Percentiles rank a stretch among this genome's conserved stretches.
phyloP scores from a whole-genome alignment of 176 grass and related monocot species.

The Musa schizocarpa region DNA sequence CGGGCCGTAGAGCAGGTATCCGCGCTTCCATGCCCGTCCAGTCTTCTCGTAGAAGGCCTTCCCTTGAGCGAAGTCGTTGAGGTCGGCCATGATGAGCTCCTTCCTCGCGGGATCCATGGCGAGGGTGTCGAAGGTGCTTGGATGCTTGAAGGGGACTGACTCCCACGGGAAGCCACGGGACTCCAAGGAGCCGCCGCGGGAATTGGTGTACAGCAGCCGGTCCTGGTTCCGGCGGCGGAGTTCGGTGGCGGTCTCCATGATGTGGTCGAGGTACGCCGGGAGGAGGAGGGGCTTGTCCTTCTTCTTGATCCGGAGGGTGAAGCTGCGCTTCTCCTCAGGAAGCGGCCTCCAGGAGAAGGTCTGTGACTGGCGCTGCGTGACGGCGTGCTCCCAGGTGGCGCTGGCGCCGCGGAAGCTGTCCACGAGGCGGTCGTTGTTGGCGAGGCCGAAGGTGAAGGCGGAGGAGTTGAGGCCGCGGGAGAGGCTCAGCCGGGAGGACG shows the following conservation, averaged over 20 bases:
- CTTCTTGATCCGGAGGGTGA: conserved; percentile 66
- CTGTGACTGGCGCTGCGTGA: conserved; percentile 54
- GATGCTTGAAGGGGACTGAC: conserved; percentile 60
- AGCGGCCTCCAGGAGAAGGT: conserved; percentile 64
- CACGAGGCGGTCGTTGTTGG: conserved; percentile 62
- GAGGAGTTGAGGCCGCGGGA: conserved; percentile 68
- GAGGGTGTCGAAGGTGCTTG: conserved; percentile 60
- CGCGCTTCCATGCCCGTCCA: conserved; percentile 85
- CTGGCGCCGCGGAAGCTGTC: conserved; percentile 53
- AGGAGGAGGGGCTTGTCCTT: conserved; percentile 43
- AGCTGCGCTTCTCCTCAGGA: conserved; percentile 88
- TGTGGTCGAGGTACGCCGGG: conserved; percentile 5
- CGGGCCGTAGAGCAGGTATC: conserved; percentile 73
- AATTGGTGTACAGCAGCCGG: conserved; percentile 17
- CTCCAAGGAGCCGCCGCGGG: conserved; percentile 31
- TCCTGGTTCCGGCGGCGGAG: conserved; percentile 8
- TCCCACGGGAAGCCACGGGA: conserved; percentile 38
- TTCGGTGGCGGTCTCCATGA: conserved; percentile 15
- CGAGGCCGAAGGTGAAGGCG: conserved; percentile 73
- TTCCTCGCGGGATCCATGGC: conserved; percentile 61
- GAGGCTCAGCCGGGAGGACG: conserved; percentile 42
- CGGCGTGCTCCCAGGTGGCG: conserved; percentile 89
- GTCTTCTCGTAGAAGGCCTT: conserved; percentile 83
- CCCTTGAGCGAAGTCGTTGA: conserved; percentile 52
- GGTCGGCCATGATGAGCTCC: conserved; percentile 50